These are phyloP conservation scores for Sporothrix pallida DNA, from an alignment of 2,329 filamentous ascomycete genomes.

Conservation along the genomic window DNA sequence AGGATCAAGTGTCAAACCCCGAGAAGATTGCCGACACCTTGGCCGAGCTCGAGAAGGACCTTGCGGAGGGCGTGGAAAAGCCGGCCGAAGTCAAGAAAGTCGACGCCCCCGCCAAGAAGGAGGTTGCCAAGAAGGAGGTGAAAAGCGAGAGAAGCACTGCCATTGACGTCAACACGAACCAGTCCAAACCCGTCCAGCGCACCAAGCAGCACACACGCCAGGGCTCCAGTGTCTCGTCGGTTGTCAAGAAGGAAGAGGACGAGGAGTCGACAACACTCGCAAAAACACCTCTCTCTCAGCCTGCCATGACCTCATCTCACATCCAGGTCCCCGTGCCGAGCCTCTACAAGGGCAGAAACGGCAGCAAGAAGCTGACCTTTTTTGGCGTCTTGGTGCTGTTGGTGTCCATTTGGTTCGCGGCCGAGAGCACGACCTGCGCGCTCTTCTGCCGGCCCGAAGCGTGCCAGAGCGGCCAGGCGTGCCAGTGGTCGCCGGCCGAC, in stretches of 20 bases:
- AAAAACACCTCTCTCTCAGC: not conserved
- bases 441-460: constrained; percentile 60
- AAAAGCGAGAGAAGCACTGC: constrained; percentile 2
- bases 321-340: constrained; percentile 54
- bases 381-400: constrained; percentile 55
- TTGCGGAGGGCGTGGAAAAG: not conserved
- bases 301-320: constrained; percentile 43
- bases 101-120: not conserved
- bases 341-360: constrained; percentile 52
- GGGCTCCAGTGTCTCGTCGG: not conserved
- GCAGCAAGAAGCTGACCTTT: constrained; percentile 54
- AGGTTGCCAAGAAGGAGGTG: not conserved
- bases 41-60: constrained; percentile 21
- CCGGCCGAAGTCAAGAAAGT: too few species aligned
- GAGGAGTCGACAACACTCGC: not conserved
- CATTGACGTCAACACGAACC: not conserved
- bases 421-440: constrained; percentile 61
- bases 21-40: not conserved
- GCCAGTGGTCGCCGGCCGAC: constrained; percentile 63
- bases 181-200: not conserved
- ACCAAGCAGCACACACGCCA: constrained; percentile 28
- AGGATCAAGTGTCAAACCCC: constrained; percentile 55
- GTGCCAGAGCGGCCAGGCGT: constrained; percentile 54
- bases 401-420: constrained; percentile 57
- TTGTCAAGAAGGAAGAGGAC: not conserved